Base-by-base conservation (phyloP, 352 stramenopile species). In the Plasmopara halstedii region DNA sequence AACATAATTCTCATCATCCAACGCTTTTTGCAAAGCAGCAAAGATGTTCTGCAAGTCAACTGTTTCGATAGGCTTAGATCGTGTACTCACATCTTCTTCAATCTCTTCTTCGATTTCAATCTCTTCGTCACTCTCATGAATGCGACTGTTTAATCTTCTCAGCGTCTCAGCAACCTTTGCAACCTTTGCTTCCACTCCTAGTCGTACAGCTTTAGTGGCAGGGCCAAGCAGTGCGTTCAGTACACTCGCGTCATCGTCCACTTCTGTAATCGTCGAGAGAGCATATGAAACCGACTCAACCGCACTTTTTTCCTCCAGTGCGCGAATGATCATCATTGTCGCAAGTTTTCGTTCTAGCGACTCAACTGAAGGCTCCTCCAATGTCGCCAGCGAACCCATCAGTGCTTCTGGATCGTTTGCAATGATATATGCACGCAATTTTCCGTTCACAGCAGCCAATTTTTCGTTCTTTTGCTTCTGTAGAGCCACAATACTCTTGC, bases 321-420 rank as follows among this genome's bases (percentile, higher is more conserved):
- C 66, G 34, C 77, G 72, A 49, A 88, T 88, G 42, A 86, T 83
- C 68, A 86, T 79, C 73, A 86, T 85, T 8, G 77, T 88, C 21
- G 71, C 77, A n/a, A 88, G 59, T 31, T 88, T 86, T 21, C 74
- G 53, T 46, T 88, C 77, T 10, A 86, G 46, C 0, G 74, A 85
- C 43, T 88, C 77, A 2, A 67, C 58, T 0, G 73, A 84, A 3
- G 73, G 66, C 17, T 82, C 77, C 44, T 88, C 69, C 2, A 86
- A 39, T 3, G 72, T 80, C 27, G 77, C 77, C 18, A 88, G 60
- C 0, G 66, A 69, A 9, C 64, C 77, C 73, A 88, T 88, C 21
- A 88, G 64, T 18, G 69, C 59, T 45, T 88, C 73, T 4, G 73
- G 60, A 13, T 88, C 72, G 25, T 86, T 80, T 3, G 56, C 54